phyloP scores from a whole-genome alignment of 441 rosid species.

The Brassica hybrid region DNA sequence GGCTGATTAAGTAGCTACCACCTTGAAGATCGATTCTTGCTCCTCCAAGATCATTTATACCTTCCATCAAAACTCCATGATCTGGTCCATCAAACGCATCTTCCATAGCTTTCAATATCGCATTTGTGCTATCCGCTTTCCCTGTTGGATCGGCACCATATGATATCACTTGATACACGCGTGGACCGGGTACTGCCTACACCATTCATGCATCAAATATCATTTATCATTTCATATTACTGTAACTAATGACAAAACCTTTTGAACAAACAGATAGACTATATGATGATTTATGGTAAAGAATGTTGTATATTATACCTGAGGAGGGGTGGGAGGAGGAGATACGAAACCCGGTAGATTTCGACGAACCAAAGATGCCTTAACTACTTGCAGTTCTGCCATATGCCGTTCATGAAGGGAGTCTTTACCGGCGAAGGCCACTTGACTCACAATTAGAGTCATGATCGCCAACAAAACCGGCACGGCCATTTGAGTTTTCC shows the following conservation, averaged over 20 bases:
- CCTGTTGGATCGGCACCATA: conserved; percentile 94
- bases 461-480: conserved; percentile 14
- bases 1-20: conserved; percentile 68
- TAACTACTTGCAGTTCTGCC: conserved; percentile 52
- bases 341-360: conserved; percentile 42
- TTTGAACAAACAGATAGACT: background rate
- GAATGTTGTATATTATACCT: conserved; percentile 43
- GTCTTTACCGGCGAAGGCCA: conserved; percentile 23
- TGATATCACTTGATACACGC: conserved; percentile 55
- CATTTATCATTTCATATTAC: too few species aligned
- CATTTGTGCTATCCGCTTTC: conserved; percentile 69
- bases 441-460: conserved; percentile 23
- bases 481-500: conserved; percentile 22
- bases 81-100: conserved; percentile 59
- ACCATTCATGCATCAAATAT: conserved; percentile 1
- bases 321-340: conserved; percentile 50
- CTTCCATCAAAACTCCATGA: conserved; percentile 59
- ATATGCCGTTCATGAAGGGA: conserved; percentile 45
- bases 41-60: conserved; percentile 80
- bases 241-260: background rate
- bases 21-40: conserved; percentile 77
- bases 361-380: conserved; percentile 54
- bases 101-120: conserved; percentile 59
- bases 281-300: too few species aligned
- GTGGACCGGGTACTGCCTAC: conserved; percentile 46